Evolutionary conservation across 1,139 yeast genomes (phyloP).

Genomic region (Debaryomycetaceae sp.): DNA sequence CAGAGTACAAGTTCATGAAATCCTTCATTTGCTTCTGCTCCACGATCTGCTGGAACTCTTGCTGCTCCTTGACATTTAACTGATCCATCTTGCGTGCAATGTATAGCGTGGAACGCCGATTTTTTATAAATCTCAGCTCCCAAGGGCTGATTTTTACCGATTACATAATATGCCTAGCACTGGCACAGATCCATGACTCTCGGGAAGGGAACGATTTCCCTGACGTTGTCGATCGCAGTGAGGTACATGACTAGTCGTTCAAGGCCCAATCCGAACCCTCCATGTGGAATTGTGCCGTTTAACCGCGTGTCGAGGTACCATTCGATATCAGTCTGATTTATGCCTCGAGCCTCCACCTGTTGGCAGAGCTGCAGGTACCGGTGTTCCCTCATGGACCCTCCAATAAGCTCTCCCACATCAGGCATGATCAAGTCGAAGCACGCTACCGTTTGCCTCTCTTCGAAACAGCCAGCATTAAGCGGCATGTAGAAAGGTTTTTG

Average conservation of each 20-base stretch:
- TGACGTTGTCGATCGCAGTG: slow-evolving; percentile 62
- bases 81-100: slow-evolving; percentile 69
- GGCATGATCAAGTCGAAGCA: slow-evolving; percentile 87
- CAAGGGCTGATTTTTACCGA: not conserved
- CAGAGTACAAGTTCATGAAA: slow-evolving; percentile 92
- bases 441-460: slow-evolving; percentile 54
- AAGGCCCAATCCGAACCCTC: slow-evolving; percentile 95
- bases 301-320: slow-evolving; percentile 75
- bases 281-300: slow-evolving; percentile 85
- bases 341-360: slow-evolving; percentile 41
- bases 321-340: slow-evolving; percentile 49
- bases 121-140: not conserved
- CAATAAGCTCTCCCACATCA: slow-evolving; percentile 90
- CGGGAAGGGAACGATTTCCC: slow-evolving; percentile 84
- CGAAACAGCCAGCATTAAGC: slow-evolving; percentile 22
- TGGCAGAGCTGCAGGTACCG: slow-evolving; percentile 32
- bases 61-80: slow-evolving; percentile 86
- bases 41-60: slow-evolving; percentile 87
- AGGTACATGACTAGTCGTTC: slow-evolving; percentile 74
- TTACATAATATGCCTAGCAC: slow-evolving; percentile 11
- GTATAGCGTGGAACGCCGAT: too few relatives aligned
- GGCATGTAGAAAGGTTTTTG: slow-evolving; percentile 92
- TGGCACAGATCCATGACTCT: slow-evolving; percentile 26
- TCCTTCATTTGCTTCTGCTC: slow-evolving; percentile 99
- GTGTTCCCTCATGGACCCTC: slow-evolving; percentile 89